A percentile compares a stretch with the other conserved stretches of the same genome.
Evolutionary conservation across 2,329 filamentous ascomycete species (phyloP).

Genomic region (Corynespora cassiicola): DNA sequence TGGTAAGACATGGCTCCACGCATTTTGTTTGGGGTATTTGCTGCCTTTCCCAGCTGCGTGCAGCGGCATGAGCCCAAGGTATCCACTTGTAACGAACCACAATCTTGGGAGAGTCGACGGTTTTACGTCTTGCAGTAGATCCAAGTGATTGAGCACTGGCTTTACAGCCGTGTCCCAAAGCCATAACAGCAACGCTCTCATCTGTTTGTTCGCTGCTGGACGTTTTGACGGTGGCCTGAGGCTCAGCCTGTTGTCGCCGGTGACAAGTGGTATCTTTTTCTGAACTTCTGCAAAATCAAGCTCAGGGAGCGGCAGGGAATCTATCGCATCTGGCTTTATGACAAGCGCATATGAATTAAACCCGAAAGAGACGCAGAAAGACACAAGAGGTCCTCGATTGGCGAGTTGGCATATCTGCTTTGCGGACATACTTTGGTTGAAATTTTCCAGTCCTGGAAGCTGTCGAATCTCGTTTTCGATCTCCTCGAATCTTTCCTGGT

Average conservation of each 20-base stretch:
- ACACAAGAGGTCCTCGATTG: conserved; percentile 6
- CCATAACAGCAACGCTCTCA: conserved; percentile 6
- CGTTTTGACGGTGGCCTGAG: conserved; percentile 4
- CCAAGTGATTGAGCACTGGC: conserved; percentile 7
- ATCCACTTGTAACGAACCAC: conserved; percentile 8
- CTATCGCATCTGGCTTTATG: conserved; percentile 8
- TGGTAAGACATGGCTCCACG: conserved; percentile 5
- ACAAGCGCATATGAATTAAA: conserved; percentile 15
- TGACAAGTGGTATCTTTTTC: background rate
- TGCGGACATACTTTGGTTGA: conserved; percentile 6
- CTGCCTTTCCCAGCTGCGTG: conserved; percentile 13
- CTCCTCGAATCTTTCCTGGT: background rate
- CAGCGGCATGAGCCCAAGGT: conserved; percentile 12
- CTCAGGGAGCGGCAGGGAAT: conserved; percentile 4
- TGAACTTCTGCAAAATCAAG: conserved; percentile 1
- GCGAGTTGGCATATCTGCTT: conserved; percentile 5
- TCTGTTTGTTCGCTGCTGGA: conserved; percentile 5
- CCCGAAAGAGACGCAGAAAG: conserved; percentile 14
- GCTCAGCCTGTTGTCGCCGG: conserved; percentile 2
- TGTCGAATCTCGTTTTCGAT: conserved; percentile 6
- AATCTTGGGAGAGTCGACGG: no score
- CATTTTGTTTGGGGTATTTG: conserved; percentile 4
- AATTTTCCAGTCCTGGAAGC: conserved; percentile 5
- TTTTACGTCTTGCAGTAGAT: background rate
- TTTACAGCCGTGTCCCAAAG: conserved; percentile 6